Percentiles rank a stretch among this genome's conserved stretches.
Evolutionary conservation across 2,329 filamentous ascomycete species (phyloP).

Genomic region (Ceratocystis albifundus): DNA sequence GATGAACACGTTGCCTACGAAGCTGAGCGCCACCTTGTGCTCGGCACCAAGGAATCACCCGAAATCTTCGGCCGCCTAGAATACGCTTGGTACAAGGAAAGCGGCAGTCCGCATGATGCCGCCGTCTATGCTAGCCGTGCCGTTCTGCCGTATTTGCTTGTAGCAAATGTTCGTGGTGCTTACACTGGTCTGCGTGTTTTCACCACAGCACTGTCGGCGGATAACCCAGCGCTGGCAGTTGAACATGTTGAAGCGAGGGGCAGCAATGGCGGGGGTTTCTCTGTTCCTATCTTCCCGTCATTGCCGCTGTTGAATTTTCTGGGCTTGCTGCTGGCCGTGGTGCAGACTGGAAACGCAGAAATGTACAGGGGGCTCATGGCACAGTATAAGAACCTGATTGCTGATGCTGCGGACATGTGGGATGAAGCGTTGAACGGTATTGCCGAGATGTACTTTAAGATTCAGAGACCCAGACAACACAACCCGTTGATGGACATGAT

Average conservation of each 20-base stretch:
- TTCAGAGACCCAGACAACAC: constrained; percentile 74
- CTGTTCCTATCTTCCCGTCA: constrained; percentile 74
- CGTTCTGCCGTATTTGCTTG: constrained; percentile 79
- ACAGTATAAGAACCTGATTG: constrained; percentile 70
- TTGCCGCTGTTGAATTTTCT: constrained; percentile 94
- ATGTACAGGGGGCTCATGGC: constrained; percentile 69
- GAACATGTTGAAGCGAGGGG: constrained; percentile 62
- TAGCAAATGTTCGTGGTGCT: constrained; percentile 81
- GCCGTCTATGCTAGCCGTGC: constrained; percentile 76
- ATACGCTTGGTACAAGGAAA: constrained; percentile 85
- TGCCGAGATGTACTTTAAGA: constrained; percentile 93
- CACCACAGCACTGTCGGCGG: constrained; percentile 33
- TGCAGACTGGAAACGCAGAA: constrained; percentile 67
- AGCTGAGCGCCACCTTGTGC: constrained; percentile 76
- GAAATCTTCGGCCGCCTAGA: constrained; percentile 71
- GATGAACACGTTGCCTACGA: constrained; percentile 88
- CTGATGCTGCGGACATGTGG: constrained; percentile 62
- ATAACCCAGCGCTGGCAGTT: constrained; percentile 47
- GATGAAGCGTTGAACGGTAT: constrained; percentile 72
- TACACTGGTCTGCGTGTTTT: constrained; percentile 65
- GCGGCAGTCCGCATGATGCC: constrained; percentile 69
- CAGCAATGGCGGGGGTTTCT: constrained; percentile 41
- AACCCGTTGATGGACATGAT: constrained; percentile 98
- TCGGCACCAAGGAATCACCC: constrained; percentile 82
- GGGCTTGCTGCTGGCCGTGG: constrained; percentile 66